Evolutionary conservation across 2,329 filamentous ascomycete species (phyloP), one percentile per base, ranked within the genome.

Genomic region (Ceratocystis colombiana): DNA sequence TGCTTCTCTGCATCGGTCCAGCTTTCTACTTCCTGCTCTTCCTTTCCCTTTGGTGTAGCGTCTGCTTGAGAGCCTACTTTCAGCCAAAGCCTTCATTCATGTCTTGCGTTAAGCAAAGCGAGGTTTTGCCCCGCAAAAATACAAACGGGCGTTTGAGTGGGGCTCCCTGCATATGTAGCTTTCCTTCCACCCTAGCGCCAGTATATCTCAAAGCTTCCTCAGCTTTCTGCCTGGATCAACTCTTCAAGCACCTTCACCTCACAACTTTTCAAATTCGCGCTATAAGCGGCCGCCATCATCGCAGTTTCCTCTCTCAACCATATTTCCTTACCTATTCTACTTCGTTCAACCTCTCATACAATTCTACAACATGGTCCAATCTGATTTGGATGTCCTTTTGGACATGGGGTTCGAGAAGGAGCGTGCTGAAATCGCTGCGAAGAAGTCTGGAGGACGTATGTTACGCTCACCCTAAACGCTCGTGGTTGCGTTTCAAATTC

Each of bases 361-460:
- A 6, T 28, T 22, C 44, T 25, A 8, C 44, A 77, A 71, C 69
- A 85, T 84, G 77, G 80, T 82, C 69, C 77, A 81, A 69, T 80
- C 83, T 57, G 84, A 87, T 71, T 77, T 87, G 20, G 80, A 85
- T 20, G 76, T 81, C 45, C 77, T 88, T 71, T 73, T 87, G 70
- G 85, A 88, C 64, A 88, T 88, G 84, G 86, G 86, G 76, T 99
- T 99, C 73, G 90, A 96, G 70, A 84, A 85, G 72, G 84, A 90
- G 72, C 86, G 89, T 70, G 87, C 90, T 61, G 84, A 92, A 74
- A 77, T 97, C 59, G 94, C 94, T 45, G 80, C 96, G 70, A 90
- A 93, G 77, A 90, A 89, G 73, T 84, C 86, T 12, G 90, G 91
- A 71, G 88, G 88, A 67, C 77, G 91, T 90, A 79, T 77, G 88